phyloP scores from a whole-genome alignment of 768 basidiomycete species.

The Boletus tylopilopsis region DNA sequence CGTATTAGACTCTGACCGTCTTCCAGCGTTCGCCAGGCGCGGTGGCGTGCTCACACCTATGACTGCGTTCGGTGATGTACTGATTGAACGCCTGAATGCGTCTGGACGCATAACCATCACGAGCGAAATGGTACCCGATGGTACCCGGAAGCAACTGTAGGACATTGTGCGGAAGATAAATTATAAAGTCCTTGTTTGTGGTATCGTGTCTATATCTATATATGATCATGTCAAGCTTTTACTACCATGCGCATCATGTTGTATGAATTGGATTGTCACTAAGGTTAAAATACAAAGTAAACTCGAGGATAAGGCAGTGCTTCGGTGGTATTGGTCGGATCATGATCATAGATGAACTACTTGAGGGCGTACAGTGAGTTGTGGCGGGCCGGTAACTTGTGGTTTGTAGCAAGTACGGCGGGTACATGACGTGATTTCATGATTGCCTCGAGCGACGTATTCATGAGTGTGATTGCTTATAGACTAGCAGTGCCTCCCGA shows the following conservation, averaged over 20 bases:
- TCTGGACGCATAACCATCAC: slow-evolving; percentile 57
- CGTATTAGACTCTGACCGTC: slow-evolving; percentile 48
- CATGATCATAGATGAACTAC: neutral
- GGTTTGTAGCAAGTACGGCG: neutral
- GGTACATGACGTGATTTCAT: neutral
- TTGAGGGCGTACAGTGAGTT: neutral
- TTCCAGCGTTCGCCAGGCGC: slow-evolving; percentile 52
- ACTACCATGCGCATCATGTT: neutral
- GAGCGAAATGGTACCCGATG: slow-evolving; percentile 37
- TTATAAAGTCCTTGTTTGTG: neutral
- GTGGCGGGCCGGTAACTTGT: neutral
- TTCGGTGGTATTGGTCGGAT: neutral
- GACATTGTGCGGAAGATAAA: too few species aligned
- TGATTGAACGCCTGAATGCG: slow-evolving; percentile 62
- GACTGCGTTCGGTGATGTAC: slow-evolving; percentile 73
- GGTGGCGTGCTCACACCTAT: slow-evolving; percentile 86
- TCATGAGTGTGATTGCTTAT: slow-evolving; percentile 2
- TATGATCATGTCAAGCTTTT: neutral
- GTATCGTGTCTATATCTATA: neutral
- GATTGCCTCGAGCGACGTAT: slow-evolving; percentile 1
- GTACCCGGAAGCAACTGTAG: slow-evolving; percentile 13
- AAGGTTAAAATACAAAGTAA: neutral
- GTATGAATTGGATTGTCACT: neutral
- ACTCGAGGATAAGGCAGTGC: neutral
- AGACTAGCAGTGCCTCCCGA: slow-evolving; percentile 6